A percentile compares a stretch with the other conserved stretches of the same genome.
Evolutionary conservation across 1,284 basidiomycete genomes (phyloP).

Genomic region (Rhodotorula mucilaginosa): DNA sequence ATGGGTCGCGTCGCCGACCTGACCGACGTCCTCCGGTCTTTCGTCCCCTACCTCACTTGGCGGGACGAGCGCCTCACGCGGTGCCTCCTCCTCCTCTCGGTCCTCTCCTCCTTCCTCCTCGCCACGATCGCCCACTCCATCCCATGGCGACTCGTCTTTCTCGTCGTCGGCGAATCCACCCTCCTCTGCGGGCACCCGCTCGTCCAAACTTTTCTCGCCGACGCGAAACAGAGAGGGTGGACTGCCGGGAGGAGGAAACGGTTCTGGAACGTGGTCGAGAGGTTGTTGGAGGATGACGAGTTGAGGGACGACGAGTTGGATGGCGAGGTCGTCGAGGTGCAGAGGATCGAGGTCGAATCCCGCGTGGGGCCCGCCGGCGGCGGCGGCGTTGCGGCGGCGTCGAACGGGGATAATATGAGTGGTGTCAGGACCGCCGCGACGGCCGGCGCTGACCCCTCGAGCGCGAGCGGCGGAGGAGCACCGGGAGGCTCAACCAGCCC

Average conservation of each 20-base stretch:
- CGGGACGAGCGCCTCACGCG: conserved; percentile 33
- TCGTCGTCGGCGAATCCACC: conserved; percentile 36
- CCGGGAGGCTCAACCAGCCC: conserved; percentile 8
- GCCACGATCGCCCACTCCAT: conserved; percentile 31
- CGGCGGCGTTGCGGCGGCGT: too few relatives aligned
- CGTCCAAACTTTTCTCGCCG: conserved; percentile 16
- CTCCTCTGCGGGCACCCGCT: conserved; percentile 41
- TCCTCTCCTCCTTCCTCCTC: conserved; percentile 28
- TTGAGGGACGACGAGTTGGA: conserved; percentile 30
- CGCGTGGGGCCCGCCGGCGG: neutral
- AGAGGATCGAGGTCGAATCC: conserved; percentile 28
- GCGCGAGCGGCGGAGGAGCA: neutral
- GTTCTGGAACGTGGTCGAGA: neutral
- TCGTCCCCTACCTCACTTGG: conserved; percentile 44
- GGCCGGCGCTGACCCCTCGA: too few relatives aligned
- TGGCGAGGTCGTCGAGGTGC: conserved; percentile 23
- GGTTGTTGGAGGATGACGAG: conserved; percentile 35
- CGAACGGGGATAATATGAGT: too few relatives aligned
- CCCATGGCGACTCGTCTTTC: conserved; percentile 37
- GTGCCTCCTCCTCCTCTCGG: conserved; percentile 39
- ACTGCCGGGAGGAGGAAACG: neutral
- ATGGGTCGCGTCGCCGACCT: conserved; percentile 43
- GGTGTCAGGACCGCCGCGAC: too few relatives aligned
- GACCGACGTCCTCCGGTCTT: conserved; percentile 38
- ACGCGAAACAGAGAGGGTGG: neutral